Conservation (phyloP, 2,329 filamentous ascomycete species). For the Diaporthe citriasiana region DNA sequence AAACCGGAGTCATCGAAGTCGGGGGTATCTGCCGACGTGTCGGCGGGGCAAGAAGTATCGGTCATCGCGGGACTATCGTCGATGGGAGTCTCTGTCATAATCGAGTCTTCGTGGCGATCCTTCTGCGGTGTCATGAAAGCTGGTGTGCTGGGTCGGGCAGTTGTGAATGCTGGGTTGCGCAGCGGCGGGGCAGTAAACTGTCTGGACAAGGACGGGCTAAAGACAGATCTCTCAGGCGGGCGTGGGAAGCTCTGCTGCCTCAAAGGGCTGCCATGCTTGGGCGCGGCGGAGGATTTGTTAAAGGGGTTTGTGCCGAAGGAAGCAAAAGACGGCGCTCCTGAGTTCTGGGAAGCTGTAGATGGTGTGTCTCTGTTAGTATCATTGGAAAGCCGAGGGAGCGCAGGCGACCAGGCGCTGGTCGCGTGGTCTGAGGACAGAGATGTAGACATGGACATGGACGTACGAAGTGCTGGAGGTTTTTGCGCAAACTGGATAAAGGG, state of each 20-base stretch:
- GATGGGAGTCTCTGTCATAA: constrained; percentile 68
- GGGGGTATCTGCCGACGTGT: constrained; percentile 55
- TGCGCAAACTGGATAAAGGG: constrained; percentile 12
- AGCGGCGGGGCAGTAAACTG: constrained; percentile 66
- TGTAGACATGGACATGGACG: not conserved
- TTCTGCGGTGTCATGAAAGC: constrained; percentile 69
- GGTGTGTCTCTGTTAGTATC: not conserved
- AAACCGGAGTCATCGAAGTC: constrained; percentile 55
- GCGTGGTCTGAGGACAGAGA: constrained; percentile 1
- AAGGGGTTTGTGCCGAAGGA: constrained; percentile 51
- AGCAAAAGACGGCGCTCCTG: not conserved
- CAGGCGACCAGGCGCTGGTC: not conserved
- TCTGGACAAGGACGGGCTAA: constrained; percentile 60
- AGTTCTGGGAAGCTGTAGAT: constrained; percentile 10
- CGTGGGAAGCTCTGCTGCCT: constrained; percentile 54
- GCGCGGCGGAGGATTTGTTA: constrained; percentile 43
- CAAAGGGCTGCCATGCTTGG: constrained; percentile 49
- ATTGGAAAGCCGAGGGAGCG: not conserved
- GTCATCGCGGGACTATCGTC: constrained; percentile 73
- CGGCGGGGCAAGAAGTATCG: constrained; percentile 67
- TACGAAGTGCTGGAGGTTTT: constrained; percentile 50
- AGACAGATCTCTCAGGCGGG: constrained; percentile 60
- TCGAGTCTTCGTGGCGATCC: constrained; percentile 63
- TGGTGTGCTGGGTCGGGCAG: constrained; percentile 7
- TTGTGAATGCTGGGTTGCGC: constrained; percentile 71